Evolutionary conservation across 169 alveolate species (phyloP).

Genomic region (Babesia sp.): DNA sequence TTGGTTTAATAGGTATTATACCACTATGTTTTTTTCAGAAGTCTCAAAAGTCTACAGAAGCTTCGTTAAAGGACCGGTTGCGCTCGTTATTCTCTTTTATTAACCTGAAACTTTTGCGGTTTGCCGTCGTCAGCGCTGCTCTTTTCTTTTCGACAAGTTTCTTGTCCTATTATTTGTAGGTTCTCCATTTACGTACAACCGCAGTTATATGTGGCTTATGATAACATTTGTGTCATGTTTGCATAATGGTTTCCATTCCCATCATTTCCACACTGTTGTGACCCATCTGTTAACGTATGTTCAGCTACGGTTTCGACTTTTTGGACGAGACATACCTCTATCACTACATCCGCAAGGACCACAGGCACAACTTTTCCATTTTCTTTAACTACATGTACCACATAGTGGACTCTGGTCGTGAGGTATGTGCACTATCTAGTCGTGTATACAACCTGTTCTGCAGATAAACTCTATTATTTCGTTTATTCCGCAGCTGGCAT

Average conservation of each 20-base stretch:
- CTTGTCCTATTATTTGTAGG: conserved; percentile 34
- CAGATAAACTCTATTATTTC: conserved; percentile 50
- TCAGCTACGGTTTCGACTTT: conserved; percentile 89
- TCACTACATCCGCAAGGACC: conserved; percentile 94
- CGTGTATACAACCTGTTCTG: background rate
- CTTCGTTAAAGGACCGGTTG: background rate
- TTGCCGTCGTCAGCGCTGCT: conserved; percentile 26
- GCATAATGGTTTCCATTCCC: too few species aligned
- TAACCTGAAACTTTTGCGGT: conserved; percentile 27
- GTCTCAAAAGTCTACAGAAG: background rate
- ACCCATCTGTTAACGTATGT: background rate
- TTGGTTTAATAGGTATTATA: background rate
- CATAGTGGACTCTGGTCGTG: conserved; percentile 63
- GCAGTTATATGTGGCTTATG: too few species aligned
- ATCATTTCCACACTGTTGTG: too few species aligned
- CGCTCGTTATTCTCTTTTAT: background rate
- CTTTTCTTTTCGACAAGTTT: conserved; percentile 10
- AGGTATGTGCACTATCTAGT: conserved; percentile 58
- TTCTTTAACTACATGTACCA: conserved; percentile 92
- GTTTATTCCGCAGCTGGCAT: conserved; percentile 52
- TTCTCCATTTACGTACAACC: too few species aligned
- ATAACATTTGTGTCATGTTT: too few species aligned
- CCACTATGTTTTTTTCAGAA: background rate
- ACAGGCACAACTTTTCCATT: conserved; percentile 95
- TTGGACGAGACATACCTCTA: conserved; percentile 92